These are phyloP conservation scores for Moricandia moricandioides DNA, from an alignment of 345 rosid genomes.

Conservation along the genomic window DNA sequence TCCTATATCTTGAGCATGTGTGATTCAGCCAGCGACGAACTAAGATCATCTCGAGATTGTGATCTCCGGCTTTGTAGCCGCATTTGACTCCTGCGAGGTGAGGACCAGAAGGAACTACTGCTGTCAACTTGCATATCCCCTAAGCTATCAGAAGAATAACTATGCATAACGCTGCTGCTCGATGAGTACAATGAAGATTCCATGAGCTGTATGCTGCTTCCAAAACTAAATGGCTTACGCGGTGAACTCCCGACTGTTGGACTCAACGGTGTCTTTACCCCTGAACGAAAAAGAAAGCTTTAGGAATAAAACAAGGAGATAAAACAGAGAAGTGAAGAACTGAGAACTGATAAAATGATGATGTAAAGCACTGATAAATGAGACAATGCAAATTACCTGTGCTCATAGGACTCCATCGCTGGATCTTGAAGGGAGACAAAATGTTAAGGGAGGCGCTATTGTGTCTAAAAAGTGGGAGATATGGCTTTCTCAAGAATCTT, in stretches of 20 bases:
- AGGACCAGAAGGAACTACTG: slow-evolving; percentile 65
- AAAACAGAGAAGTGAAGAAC: no score
- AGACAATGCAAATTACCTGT: slow-evolving; percentile 49
- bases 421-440: slow-evolving; percentile 74
- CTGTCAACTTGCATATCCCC: slow-evolving; percentile 40
- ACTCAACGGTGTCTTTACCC: slow-evolving; percentile 88
- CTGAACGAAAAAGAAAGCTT: slow-evolving; percentile 38
- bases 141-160: slow-evolving; percentile 89
- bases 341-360: no score
- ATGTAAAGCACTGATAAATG: neutral
- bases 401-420: slow-evolving; percentile 85
- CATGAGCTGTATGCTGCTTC: slow-evolving; percentile 69
- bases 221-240: slow-evolving; percentile 72
- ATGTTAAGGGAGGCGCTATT: slow-evolving; percentile 68
- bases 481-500: slow-evolving; percentile 60
- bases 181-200: slow-evolving; percentile 76
- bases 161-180: slow-evolving; percentile 72
- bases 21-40: slow-evolving; percentile 73
- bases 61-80: slow-evolving; percentile 94
- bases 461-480: slow-evolving; percentile 76
- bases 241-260: slow-evolving; percentile 66
- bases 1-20: slow-evolving; percentile 68
- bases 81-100: slow-evolving; percentile 93
- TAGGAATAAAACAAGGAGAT: no score
- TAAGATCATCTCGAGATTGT: slow-evolving; percentile 96